Percentiles rank a stretch among this genome's conserved stretches.
These are phyloP conservation scores for Coelastrella sp. DNA, from an alignment of 139 green algal species.

Conservation along the genomic window DNA sequence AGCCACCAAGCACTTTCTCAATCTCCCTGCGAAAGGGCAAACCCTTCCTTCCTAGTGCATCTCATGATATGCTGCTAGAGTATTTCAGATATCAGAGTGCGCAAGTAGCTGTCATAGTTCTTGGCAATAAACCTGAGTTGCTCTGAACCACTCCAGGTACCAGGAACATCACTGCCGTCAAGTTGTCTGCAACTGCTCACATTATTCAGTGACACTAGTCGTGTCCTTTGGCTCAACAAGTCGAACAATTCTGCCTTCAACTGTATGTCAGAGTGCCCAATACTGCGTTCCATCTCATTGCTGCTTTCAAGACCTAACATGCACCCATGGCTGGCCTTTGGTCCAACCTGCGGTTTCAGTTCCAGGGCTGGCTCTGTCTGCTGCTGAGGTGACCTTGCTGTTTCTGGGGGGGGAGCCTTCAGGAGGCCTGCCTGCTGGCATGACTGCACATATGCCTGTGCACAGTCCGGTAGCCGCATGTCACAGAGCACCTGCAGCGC, in stretches of 20 bases:
- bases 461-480: conserved; percentile 66
- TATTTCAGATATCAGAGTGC: neutral
- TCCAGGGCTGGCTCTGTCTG: too few species aligned
- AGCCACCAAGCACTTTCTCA: too few species aligned
- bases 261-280: too few species aligned
- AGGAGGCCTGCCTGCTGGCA: conserved; percentile 62
- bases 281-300: too few species aligned
- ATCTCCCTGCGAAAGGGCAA: too few species aligned
- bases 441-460: conserved; percentile 61
- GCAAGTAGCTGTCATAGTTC: conserved; percentile 18
- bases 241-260: conserved; percentile 15
- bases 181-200: neutral
- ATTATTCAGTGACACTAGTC: conserved; percentile 1
- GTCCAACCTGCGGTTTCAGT: too few species aligned
- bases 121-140: neutral
- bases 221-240: conserved; percentile 8
- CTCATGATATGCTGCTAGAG: too few species aligned
- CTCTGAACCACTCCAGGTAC: neutral
- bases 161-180: too few species aligned
- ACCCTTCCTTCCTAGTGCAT: too few species aligned
- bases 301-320: too few species aligned
- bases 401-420: neutral
- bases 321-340: too few species aligned
- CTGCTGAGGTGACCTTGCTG: neutral
- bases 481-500: conserved; percentile 64